Percentiles rank a stretch among this genome's conserved stretches.
Evolutionary conservation across 768 basidiomycete species (phyloP).

Genomic region (Leccinellum rugosiceps): DNA sequence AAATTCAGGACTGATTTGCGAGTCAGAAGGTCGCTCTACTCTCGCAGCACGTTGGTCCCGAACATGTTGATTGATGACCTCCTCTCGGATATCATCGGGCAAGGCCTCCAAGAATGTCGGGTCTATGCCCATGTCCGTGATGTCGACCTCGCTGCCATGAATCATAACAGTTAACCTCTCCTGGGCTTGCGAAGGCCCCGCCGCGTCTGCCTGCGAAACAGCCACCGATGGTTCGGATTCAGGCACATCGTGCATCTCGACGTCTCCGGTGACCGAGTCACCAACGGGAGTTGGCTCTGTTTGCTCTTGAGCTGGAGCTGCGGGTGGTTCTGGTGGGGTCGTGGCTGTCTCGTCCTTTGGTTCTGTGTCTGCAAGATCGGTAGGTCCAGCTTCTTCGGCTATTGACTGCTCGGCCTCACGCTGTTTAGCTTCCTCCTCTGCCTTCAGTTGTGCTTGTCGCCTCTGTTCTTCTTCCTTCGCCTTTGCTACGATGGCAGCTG

Average conservation of each 20-base stretch:
- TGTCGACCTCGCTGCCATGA: slow-evolving; percentile 90
- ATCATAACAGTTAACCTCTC: slow-evolving; percentile 86
- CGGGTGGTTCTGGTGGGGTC: slow-evolving; percentile 8
- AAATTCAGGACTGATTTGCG: slow-evolving; percentile 92
- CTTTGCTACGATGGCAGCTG: slow-evolving; percentile 67
- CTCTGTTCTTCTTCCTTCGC: slow-evolving; percentile 38
- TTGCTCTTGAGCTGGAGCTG: slow-evolving; percentile 9
- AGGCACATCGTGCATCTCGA: slow-evolving; percentile 48
- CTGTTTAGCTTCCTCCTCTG: slow-evolving; percentile 46
- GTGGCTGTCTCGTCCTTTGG: slow-evolving; percentile 14
- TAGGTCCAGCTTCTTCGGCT: slow-evolving; percentile 33
- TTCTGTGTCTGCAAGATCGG: slow-evolving; percentile 25
- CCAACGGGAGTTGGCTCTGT: slow-evolving; percentile 23
- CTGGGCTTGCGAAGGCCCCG: slow-evolving; percentile 36
- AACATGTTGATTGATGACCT: slow-evolving; percentile 95
- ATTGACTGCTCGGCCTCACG: slow-evolving; percentile 32
- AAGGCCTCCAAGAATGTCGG: slow-evolving; percentile 96
- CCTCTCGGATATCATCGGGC: slow-evolving; percentile 98
- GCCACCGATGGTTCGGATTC: slow-evolving; percentile 19
- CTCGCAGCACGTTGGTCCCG: slow-evolving; percentile 83
- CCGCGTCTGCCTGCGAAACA: slow-evolving; percentile 15
- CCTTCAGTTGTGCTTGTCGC: slow-evolving; percentile 48
- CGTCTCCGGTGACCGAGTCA: slow-evolving; percentile 38
- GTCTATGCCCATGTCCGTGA: slow-evolving; percentile 98
- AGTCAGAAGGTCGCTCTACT: slow-evolving; percentile 71